Conservation (phyloP, 345 rosid genomes). For the Eucalyptus globulus region DNA sequence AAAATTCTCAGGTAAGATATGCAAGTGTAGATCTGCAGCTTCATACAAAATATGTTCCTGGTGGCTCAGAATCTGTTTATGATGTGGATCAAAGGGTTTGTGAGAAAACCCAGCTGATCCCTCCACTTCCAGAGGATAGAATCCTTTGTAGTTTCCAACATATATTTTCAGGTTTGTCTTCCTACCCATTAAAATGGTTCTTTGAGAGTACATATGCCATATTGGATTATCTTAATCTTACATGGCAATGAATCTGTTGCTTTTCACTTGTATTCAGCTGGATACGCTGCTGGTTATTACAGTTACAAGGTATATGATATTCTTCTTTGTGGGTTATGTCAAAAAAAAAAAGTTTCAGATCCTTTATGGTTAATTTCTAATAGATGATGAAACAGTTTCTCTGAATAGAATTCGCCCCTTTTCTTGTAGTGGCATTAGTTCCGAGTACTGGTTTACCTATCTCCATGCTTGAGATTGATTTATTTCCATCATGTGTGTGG, state of each 20-base stretch:
- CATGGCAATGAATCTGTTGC: not conserved
- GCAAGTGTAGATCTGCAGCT: constrained; percentile 69
- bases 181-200: not conserved
- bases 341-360: not conserved
- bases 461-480: not conserved
- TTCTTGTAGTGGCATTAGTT: not conserved
- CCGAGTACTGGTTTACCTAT: not conserved
- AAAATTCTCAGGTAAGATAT: constrained; percentile 39
- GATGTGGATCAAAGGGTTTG: constrained; percentile 71
- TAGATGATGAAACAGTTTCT: not conserved
- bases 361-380: not conserved
- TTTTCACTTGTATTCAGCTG: constrained; percentile 20
- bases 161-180: constrained; percentile 65
- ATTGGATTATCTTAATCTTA: not conserved
- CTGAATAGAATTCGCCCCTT: not conserved
- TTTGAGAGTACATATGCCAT: not conserved
- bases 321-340: not conserved
- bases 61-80: constrained; percentile 58
- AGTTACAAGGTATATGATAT: constrained; percentile 71
- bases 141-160: constrained; percentile 78
- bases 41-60: constrained; percentile 53
- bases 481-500: not conserved
- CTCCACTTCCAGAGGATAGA: constrained; percentile 65
- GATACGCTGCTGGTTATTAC: constrained; percentile 91
- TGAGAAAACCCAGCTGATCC: constrained; percentile 52